Base-by-base conservation (phyloP, 2,329 filamentous ascomycete genomes). In the Microdochium trichocladiopsis region DNA sequence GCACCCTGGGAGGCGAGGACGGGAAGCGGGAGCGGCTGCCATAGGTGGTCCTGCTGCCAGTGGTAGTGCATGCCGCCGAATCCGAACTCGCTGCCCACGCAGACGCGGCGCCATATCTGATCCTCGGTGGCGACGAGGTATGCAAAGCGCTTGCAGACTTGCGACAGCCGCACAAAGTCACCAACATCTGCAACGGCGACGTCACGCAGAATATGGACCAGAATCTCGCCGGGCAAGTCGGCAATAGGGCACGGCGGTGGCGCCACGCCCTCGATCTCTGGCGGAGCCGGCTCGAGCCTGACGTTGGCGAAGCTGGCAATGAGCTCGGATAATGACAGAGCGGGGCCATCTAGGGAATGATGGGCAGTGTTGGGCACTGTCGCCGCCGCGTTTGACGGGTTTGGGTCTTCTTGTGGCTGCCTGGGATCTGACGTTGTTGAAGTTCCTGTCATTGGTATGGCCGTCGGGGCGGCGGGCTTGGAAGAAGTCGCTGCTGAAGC, bases 71-170 rank as follows among this genome's bases (percentile, higher is more conserved):
- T 96, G 31, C 79, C 82, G 4, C 73, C 77, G 66, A 96, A 95
- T 22, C 92, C 94, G 63, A 89, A 86, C 64, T 90, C 82, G 12
- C 70, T 56, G 0, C 84, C 86, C 1, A 88, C 69, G 47, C 87
- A 88, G 4, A 96, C 71, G 18, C 83, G 80, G 54, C 86, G 89
- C 92, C 94, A 99, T 61, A 96, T 87, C 45, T 80, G 80, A 61
- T 96, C 87, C 66, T 97, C 92, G 5, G 87, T 88, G 25, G 83
- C 77, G 49, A 95, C 86, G 21, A 97, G 80, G 65, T 88, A 96
- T 22, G 93, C 91, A 45, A 97, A 74, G 14, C 87, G 83, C 66
- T 90, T 95, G 74, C 93, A 97, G 2, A 96, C 92, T 56, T 86
- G 81, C 0, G 90, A 79, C 16, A 92, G 75, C 23, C 89, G 86